These are phyloP conservation scores for Leccinum proximum DNA, from an alignment of 1,284 basidiomycete genomes.

Conservation along the genomic window DNA sequence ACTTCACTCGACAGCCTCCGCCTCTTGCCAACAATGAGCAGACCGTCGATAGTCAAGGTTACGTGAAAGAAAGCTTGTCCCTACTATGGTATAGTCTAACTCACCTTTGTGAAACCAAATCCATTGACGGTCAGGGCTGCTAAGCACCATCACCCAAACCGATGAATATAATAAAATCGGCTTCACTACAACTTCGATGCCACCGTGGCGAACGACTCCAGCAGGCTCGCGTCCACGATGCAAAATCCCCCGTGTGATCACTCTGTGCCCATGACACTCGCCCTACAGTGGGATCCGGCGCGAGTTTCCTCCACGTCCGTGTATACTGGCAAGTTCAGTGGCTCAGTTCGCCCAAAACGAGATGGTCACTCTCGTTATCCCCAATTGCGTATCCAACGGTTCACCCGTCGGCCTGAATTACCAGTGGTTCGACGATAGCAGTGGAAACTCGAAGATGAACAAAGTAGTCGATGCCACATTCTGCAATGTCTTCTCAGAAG, in stretches of 20 bases:
- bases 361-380: not conserved
- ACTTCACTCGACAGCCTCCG: not conserved
- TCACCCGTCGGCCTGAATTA: not conserved
- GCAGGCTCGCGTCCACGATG: not conserved
- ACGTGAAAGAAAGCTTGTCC: not conserved
- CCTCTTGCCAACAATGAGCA: too few relatives aligned
- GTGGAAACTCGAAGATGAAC: not conserved
- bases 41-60: too few relatives aligned
- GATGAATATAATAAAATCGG: not conserved
- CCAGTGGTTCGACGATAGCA: not conserved
- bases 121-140: not conserved
- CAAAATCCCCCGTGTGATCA: not conserved
- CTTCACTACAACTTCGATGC: not conserved
- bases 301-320: not conserved
- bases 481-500: not conserved
- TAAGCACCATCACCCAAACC: not conserved
- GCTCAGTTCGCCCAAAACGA: not conserved
- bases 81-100: too few relatives aligned
- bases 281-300: not conserved
- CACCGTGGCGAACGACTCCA: not conserved
- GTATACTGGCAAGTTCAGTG: not conserved
- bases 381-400: not conserved
- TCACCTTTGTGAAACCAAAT: too few relatives aligned
- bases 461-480: not conserved
- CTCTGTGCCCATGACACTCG: not conserved